Evolutionary conservation across 768 basidiomycete species (phyloP).

Genomic region (Lactarius tabidus): DNA sequence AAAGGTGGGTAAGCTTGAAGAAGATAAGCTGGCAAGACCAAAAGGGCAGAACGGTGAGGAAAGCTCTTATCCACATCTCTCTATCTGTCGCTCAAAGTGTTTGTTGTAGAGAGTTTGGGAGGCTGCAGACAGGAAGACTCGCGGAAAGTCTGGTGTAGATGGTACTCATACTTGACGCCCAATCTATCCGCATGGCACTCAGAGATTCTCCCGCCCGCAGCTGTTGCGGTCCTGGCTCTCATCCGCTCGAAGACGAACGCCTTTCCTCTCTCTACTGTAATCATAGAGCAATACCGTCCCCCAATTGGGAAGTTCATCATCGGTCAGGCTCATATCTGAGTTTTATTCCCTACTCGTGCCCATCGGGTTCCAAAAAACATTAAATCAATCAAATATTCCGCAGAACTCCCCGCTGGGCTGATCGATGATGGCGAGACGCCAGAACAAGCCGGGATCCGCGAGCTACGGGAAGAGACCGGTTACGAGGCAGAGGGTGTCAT

Average conservation of each 20-base stretch:
- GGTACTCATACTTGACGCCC: conserved; percentile 41
- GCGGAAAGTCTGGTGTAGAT: conserved; percentile 74
- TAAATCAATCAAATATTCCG: neutral
- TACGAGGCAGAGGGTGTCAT: conserved; percentile 64
- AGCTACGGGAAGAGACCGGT: conserved; percentile 92
- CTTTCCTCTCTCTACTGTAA: conserved; percentile 72
- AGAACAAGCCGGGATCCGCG: conserved; percentile 77
- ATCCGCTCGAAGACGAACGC: conserved; percentile 68
- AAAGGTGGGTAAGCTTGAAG: conserved; percentile 84
- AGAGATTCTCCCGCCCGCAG: conserved; percentile 37
- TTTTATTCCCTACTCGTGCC: no score
- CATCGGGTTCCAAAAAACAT: neutral
- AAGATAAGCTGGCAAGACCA: conserved; percentile 78
- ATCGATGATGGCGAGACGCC: conserved; percentile 84
- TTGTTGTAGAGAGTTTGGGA: conserved; percentile 76
- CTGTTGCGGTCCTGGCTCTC: conserved; percentile 80
- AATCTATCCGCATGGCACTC: neutral
- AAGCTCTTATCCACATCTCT: neutral
- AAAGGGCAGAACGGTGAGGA: conserved; percentile 61
- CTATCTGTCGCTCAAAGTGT: neutral
- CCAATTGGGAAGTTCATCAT: conserved; percentile 74
- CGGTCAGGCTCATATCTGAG: conserved; percentile 38
- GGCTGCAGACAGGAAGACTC: conserved; percentile 77
- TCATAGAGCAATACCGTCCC: conserved; percentile 92
- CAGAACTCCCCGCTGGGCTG: conserved; percentile 69